Conservation (phyloP, 2,329 filamentous ascomycete species). For the Talaromyces sp. region DNA sequence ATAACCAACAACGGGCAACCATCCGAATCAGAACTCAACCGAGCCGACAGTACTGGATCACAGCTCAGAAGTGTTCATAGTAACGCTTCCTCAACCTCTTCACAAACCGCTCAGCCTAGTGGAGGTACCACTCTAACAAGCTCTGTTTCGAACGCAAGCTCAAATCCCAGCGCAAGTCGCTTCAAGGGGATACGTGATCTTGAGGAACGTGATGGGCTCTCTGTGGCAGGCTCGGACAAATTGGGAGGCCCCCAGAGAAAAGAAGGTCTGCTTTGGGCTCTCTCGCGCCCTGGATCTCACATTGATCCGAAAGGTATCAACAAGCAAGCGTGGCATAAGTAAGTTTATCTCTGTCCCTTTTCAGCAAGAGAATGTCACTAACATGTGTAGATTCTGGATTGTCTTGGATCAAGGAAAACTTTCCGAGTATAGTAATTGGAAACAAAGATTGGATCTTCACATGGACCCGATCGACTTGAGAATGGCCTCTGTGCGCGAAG, state of each 20-base stretch:
- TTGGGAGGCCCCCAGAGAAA: conserved; percentile 66
- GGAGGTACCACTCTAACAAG: conserved; percentile 17
- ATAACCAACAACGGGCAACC: conserved; percentile 48
- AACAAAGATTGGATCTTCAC: conserved; percentile 90
- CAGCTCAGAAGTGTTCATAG: conserved; percentile 52
- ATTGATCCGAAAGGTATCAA: conserved; percentile 93
- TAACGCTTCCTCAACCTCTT: conserved; percentile 40
- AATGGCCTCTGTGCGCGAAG: conserved; percentile 94
- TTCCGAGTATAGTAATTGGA: conserved; percentile 99
- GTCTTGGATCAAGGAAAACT: conserved; percentile 94
- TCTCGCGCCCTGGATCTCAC: conserved; percentile 87
- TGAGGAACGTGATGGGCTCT: conserved; percentile 68
- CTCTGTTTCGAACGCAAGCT: conserved; percentile 12
- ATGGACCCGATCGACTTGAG: conserved; percentile 97
- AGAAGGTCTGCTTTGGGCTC: conserved; percentile 89
- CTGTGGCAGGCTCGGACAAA: conserved; percentile 48
- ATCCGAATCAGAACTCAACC: conserved; percentile 64
- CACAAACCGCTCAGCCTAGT: conserved; percentile 28
- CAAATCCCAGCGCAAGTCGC: conserved; percentile 41
- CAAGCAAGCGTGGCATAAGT: conserved; percentile 99
- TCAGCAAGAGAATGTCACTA: not conserved
- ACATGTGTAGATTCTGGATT: conserved; percentile 76
- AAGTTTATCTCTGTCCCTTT: conserved; percentile 33
- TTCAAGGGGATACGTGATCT: conserved; percentile 93
- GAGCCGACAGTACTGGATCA: conserved; percentile 68